These are phyloP conservation scores for Corymbia maculata DNA, from an alignment of 345 rosid genomes.

Conservation along the genomic window DNA sequence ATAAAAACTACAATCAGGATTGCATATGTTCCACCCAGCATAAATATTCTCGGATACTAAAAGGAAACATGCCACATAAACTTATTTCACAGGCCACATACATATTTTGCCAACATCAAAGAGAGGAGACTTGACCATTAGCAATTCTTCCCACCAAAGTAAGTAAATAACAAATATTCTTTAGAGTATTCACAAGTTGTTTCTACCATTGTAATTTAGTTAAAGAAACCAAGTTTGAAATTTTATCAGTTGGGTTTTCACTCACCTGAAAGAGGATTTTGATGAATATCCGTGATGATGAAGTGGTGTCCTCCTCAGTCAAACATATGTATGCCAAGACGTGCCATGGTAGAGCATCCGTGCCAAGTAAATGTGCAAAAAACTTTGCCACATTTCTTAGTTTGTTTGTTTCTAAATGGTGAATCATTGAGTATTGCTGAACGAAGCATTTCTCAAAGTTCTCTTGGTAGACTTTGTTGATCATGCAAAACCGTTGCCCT, in stretches of 20 bases:
- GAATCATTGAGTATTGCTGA: slow-evolving; percentile 91
- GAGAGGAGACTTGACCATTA: neutral
- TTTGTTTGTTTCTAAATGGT: slow-evolving; percentile 83
- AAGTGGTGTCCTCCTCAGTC: slow-evolving; percentile 91
- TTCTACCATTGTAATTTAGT: too few species aligned
- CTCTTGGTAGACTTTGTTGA: slow-evolving; percentile 80
- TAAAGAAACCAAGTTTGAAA: too few species aligned
- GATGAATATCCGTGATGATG: slow-evolving; percentile 85
- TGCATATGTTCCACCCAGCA: neutral
- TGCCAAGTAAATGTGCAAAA: slow-evolving; percentile 89
- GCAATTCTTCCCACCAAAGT: neutral
- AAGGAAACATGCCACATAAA: neutral
- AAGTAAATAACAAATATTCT: neutral
- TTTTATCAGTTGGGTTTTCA: too few species aligned
- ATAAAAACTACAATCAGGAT: neutral
- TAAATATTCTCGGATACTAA: neutral
- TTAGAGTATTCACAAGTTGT: neutral
- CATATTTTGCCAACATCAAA: neutral
- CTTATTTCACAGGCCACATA: neutral
- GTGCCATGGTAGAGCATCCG: slow-evolving; percentile 93
- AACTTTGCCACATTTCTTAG: slow-evolving; percentile 82
- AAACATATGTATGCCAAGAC: slow-evolving; percentile 69
- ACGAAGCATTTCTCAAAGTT: slow-evolving; percentile 88
- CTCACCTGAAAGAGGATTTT: slow-evolving; percentile 87
- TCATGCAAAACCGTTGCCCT: slow-evolving; percentile 90